These are phyloP conservation scores for Alternaria triticimaculans DNA, from an alignment of 2,329 filamentous ascomycete species.

Conservation along the genomic window DNA sequence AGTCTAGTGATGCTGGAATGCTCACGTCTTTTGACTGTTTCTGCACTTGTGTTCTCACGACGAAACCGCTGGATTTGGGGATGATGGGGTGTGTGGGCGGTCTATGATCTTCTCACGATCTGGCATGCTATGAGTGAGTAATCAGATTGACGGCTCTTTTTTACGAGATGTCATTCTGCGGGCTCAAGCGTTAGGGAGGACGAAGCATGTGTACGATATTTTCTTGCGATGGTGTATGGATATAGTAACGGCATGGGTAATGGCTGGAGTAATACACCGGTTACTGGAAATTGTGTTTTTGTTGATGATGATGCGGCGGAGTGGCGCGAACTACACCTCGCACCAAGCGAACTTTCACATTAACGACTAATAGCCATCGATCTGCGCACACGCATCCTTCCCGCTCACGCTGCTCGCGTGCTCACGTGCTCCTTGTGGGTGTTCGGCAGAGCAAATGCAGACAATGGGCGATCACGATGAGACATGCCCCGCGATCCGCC, in stretches of 20 bases:
- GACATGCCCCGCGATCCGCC: not conserved
- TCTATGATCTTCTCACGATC: slow-evolving; percentile 4
- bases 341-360: fast-evolving
- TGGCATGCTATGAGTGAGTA: not conserved
- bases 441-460: not conserved
- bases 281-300: not conserved
- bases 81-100: not conserved
- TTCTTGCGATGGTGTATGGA: not conserved
- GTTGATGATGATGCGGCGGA: not conserved
- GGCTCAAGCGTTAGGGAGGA: not conserved
- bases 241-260: not conserved
- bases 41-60: slow-evolving; percentile 1
- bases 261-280: not conserved
- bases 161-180: not conserved
- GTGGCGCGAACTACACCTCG: not conserved
- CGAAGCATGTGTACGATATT: not conserved
- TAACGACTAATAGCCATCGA: not conserved
- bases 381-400: not conserved
- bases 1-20: slow-evolving; percentile 31
- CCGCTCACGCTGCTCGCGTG: not conserved
- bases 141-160: not conserved
- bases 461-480: not conserved
- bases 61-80: not conserved
- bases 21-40: slow-evolving; percentile 16
- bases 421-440: no score